Percentiles rank a stretch among this genome's conserved stretches.
Evolutionary conservation across 78 protist genomes (phyloP).

Genomic region (Chrysochromulina parva): DNA sequence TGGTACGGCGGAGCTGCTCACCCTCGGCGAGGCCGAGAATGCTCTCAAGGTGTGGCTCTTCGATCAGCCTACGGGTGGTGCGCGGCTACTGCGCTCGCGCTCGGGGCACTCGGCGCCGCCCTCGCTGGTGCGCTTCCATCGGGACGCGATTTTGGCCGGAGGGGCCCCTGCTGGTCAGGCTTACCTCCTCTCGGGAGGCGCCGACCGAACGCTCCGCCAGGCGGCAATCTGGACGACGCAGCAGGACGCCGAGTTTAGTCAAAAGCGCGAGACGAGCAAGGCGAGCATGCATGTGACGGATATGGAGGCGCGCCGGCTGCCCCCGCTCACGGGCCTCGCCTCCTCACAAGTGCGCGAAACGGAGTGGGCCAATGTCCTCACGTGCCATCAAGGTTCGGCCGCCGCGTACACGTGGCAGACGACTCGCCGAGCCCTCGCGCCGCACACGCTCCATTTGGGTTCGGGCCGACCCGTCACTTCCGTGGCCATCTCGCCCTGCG

Average conservation of each 20-base stretch:
- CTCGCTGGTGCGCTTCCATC: constrained; percentile 28
- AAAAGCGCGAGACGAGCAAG: not conserved
- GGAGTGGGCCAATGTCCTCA: constrained; percentile 48
- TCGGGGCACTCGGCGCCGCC: constrained; percentile 69
- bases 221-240: not conserved
- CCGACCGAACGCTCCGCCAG: constrained; percentile 37
- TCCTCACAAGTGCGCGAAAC: constrained; percentile 11
- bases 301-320: not conserved
- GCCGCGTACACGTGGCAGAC: constrained; percentile 29
- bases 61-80: constrained; percentile 23
- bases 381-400: not conserved
- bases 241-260: constrained; percentile 35
- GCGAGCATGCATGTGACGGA: not conserved
- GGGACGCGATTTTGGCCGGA: not conserved
- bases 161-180: not conserved
- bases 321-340: not conserved
- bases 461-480: not conserved
- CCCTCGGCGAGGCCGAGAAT: constrained; percentile 29
- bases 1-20: constrained; percentile 23
- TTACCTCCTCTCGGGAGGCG: constrained; percentile 6
- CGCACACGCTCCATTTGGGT: constrained; percentile 10
- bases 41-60: constrained; percentile 37
- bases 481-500: constrained; percentile 28
- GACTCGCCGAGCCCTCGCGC: not conserved
- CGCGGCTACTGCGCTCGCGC: constrained; percentile 53